These are phyloP conservation scores for Sporothrix sp. DNA, from an alignment of 2,329 filamentous ascomycete species.

Conservation along the genomic window DNA sequence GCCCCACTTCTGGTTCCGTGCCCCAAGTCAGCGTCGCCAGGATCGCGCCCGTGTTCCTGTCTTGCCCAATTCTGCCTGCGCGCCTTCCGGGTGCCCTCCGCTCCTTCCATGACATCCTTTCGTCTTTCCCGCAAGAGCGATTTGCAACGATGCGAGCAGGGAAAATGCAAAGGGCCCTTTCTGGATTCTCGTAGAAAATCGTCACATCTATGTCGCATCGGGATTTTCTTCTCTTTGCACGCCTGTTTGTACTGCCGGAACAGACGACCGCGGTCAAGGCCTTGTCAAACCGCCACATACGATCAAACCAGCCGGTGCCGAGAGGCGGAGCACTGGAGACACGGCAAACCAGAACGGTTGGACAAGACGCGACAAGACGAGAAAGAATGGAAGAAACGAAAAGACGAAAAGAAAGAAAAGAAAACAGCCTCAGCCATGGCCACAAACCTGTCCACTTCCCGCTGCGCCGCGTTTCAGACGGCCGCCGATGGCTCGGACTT, in stretches of 20 bases:
- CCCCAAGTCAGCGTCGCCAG: slow-evolving; percentile 6
- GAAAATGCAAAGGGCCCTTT: no score
- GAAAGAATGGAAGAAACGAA: not conserved
- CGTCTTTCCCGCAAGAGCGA: not conserved
- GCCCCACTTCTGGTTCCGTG: slow-evolving; percentile 13
- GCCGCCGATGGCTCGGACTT: slow-evolving; percentile 15
- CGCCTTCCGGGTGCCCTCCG: not conserved
- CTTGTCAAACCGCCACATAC: slow-evolving; percentile 3
- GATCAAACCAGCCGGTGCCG: slow-evolving; percentile 5
- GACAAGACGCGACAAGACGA: not conserved
- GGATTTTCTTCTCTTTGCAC: no score
- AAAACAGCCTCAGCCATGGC: not conserved
- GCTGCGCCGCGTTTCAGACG: slow-evolving; percentile 16
- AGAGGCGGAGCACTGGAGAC: not conserved
- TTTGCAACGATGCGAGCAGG: no score
- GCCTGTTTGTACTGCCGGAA: no score
- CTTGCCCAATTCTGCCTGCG: not conserved
- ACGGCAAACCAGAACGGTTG: not conserved
- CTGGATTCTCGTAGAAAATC: no score
- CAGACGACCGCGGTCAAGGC: no score
- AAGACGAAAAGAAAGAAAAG: not conserved
- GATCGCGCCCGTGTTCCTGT: not conserved
- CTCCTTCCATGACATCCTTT: not conserved
- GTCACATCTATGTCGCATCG: no score
- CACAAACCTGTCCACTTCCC: not conserved